Percentiles rank a stretch among this genome's conserved stretches.
Evolutionary conservation across 2,329 filamentous ascomycete species (phyloP).

Genomic region (Monosporascus ibericus): DNA sequence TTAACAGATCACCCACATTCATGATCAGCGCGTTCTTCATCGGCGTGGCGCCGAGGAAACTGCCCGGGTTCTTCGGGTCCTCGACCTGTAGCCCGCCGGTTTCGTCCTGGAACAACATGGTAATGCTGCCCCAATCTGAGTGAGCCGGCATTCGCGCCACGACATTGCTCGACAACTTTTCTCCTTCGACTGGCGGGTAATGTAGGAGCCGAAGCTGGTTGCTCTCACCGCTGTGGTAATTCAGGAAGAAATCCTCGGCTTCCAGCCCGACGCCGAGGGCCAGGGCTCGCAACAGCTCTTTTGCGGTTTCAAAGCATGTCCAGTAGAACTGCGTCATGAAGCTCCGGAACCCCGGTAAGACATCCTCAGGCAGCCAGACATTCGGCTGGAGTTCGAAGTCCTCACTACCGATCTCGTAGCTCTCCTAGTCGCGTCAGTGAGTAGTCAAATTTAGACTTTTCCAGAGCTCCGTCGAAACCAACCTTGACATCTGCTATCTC

Average conservation of each 20-base stretch:
- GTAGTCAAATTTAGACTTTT: background rate
- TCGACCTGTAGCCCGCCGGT: conserved; percentile 41
- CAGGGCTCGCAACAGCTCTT: conserved; percentile 38
- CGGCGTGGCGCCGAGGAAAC: conserved; percentile 32
- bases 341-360: conserved; percentile 37
- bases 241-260: conserved; percentile 37
- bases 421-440: conserved; percentile 33
- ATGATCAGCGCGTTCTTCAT: conserved; percentile 27
- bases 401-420: conserved; percentile 46
- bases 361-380: conserved; percentile 39
- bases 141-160: conserved; percentile 35
- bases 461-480: conserved; percentile 4
- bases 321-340: conserved; percentile 46
- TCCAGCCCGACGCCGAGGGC: conserved; percentile 41
- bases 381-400: conserved; percentile 38
- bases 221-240: conserved; percentile 47
- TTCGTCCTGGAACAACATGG: conserved; percentile 40
- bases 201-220: conserved; percentile 57
- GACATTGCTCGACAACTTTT: conserved; percentile 33
- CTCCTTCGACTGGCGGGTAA: conserved; percentile 44
- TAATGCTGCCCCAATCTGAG: conserved; percentile 34
- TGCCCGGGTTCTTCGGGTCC: conserved; percentile 25
- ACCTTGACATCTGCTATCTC: conserved; percentile 47
- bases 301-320: conserved; percentile 35
- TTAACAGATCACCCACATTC: conserved; percentile 34